These are phyloP conservation scores for Forsythia suspensa DNA, from an alignment of 257 asterid genomes.

Conservation along the genomic window DNA sequence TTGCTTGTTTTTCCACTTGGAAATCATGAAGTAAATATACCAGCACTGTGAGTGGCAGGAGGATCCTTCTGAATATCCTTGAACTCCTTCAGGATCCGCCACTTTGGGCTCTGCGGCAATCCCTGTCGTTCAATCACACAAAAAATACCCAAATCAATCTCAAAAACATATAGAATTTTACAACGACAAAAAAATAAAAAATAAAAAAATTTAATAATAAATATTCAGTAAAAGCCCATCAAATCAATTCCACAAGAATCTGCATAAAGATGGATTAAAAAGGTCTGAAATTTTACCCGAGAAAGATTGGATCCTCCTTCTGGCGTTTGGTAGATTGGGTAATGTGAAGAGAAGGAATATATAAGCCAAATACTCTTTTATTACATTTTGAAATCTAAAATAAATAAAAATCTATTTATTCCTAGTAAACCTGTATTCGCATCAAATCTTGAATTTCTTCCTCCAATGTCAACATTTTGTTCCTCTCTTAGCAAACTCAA, in stretches of 20 bases:
- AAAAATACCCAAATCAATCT: conserved; percentile 23
- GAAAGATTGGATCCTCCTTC: conserved; percentile 18
- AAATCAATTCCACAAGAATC: too few species aligned
- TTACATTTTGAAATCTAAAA: too few species aligned
- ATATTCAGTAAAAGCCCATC: too few species aligned
- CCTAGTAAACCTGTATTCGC: too few species aligned
- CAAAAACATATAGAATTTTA: neutral
- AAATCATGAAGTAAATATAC: neutral
- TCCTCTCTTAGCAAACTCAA: too few species aligned
- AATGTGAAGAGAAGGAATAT: neutral
- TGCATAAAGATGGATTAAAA: neutral
- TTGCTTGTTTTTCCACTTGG: neutral
- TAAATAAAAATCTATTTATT: too few species aligned
- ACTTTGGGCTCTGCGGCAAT: conserved; percentile 37
- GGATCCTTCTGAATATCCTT: conserved; percentile 49
- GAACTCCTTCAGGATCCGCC: conserved; percentile 47
- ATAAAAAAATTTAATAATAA: too few species aligned
- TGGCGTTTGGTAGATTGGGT: neutral
- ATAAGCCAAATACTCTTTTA: too few species aligned
- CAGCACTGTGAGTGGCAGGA: conserved; percentile 49
- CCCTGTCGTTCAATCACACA: conserved; percentile 18
- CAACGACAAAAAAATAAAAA: neutral
- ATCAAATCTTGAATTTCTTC: too few species aligned
- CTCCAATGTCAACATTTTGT: too few species aligned
- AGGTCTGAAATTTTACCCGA: neutral